Conservation (phyloP, 2,329 filamentous ascomycete species). For the Chrysosporium keratinophilum region DNA sequence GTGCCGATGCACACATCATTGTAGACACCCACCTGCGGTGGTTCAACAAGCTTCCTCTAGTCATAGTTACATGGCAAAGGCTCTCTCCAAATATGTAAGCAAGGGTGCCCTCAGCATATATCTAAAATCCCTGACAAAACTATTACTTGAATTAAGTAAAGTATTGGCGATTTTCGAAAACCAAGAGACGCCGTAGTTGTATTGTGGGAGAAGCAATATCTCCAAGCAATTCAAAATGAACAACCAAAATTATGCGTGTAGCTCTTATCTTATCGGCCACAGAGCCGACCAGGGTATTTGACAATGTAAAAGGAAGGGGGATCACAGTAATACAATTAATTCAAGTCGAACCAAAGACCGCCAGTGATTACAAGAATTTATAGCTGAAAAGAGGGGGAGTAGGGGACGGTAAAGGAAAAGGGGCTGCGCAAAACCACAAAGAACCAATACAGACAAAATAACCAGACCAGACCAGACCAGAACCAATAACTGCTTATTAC, state of each 20-base stretch:
- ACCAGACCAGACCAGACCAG: background rate
- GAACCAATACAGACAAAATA: background rate
- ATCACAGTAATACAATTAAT: background rate
- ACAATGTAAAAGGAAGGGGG: background rate
- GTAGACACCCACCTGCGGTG: no score
- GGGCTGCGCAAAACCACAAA: background rate
- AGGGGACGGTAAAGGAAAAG: no score
- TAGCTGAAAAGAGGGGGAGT: background rate
- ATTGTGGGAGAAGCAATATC: background rate
- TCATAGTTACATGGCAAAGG: no score
- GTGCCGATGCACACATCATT: background rate
- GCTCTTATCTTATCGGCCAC: background rate
- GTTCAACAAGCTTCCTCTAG: no score
- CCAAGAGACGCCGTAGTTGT: background rate
- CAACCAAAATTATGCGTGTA: background rate
- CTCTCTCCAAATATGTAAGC: no score
- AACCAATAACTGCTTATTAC: conserved; percentile 4
- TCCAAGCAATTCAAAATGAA: background rate
- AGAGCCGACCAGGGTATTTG: background rate
- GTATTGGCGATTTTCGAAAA: background rate
- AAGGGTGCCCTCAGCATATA: no score
- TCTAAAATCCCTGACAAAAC: background rate
- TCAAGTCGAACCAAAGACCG: background rate
- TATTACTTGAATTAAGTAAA: background rate
- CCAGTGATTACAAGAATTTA: background rate